These are phyloP conservation scores for Westerdykella sp. DNA, from an alignment of 2,329 filamentous ascomycete species.

Conservation along the genomic window DNA sequence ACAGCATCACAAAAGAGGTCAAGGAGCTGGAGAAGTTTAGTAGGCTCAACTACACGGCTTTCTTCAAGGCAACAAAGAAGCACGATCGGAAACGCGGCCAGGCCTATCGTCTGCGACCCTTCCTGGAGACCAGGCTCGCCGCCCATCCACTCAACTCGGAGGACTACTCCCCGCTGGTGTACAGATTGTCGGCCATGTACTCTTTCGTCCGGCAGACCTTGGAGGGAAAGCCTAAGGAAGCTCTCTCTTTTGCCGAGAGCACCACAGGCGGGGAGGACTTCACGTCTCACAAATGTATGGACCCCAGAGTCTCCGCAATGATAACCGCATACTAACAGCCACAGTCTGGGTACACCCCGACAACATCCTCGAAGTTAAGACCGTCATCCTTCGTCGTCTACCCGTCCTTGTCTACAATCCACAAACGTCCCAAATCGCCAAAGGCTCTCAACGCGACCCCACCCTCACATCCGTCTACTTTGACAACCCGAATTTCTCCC, in stretches of 20 bases:
- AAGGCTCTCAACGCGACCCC: slow-evolving; percentile 71
- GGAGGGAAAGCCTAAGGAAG: slow-evolving; percentile 49
- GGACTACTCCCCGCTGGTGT: slow-evolving; percentile 83
- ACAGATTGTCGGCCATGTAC: slow-evolving; percentile 88
- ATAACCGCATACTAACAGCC: slow-evolving; percentile 24
- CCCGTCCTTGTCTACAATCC: slow-evolving; percentile 92
- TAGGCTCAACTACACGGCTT: slow-evolving; percentile 93
- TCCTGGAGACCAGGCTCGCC: slow-evolving; percentile 85
- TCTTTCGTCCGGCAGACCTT: slow-evolving; percentile 84
- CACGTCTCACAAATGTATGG: slow-evolving; percentile 77
- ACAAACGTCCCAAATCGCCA: slow-evolving; percentile 72
- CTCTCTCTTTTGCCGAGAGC: slow-evolving; percentile 42
- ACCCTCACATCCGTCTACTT: slow-evolving; percentile 95
- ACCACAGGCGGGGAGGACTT: slow-evolving; percentile 56
- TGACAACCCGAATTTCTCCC: slow-evolving; percentile 75
- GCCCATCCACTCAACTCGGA: slow-evolving; percentile 92
- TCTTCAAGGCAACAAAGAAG: slow-evolving; percentile 98
- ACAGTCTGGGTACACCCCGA: slow-evolving; percentile 91
- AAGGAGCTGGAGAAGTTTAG: slow-evolving; percentile 93
- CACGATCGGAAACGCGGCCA: slow-evolving; percentile 89
- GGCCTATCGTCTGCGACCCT: slow-evolving; percentile 79
- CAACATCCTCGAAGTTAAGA: slow-evolving; percentile 95
- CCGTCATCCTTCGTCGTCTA: slow-evolving; percentile 81
- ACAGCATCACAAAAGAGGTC: slow-evolving; percentile 81
- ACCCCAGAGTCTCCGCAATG: neutral